These are phyloP conservation scores for Mitragyna speciosa DNA, from an alignment of 257 asterid species.

Conservation along the genomic window DNA sequence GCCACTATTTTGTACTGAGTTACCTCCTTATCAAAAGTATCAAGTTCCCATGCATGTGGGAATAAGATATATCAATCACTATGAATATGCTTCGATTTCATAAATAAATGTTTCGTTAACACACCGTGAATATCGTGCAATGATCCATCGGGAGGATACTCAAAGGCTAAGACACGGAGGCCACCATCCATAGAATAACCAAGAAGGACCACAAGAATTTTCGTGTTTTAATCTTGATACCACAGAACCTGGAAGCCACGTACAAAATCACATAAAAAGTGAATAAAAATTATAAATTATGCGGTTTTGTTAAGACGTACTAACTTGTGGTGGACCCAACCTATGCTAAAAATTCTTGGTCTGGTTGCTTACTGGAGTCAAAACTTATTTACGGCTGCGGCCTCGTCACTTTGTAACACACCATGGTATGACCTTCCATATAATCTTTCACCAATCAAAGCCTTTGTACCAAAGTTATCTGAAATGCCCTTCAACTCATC, in stretches of 20 bases:
- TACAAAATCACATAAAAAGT: not conserved
- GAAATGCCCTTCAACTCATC: too few species aligned
- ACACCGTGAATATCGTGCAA: slow-evolving; percentile 78
- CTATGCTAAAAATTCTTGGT: slow-evolving; percentile 65
- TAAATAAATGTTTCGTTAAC: slow-evolving; percentile 11
- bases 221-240: slow-evolving; percentile 78
- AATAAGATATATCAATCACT: not conserved
- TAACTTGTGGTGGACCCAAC: slow-evolving; percentile 30
- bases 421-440: too few species aligned
- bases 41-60: not conserved
- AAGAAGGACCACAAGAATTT: slow-evolving; percentile 60
- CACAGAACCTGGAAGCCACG: slow-evolving; percentile 60
- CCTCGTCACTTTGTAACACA: slow-evolving; percentile 52
- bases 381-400: slow-evolving; percentile 81
- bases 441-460: too few species aligned
- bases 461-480: too few species aligned
- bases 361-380: slow-evolving; percentile 88
- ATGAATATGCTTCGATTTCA: not conserved
- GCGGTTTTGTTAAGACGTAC: not conserved
- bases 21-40: not conserved
- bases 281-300: not conserved
- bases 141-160: slow-evolving; percentile 72
- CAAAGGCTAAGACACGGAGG: slow-evolving; percentile 65
- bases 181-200: slow-evolving; percentile 72
- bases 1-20: not conserved